phyloP scores from a whole-genome alignment of 192 early-diverging fungal species.

The Dissophora globulifera region DNA sequence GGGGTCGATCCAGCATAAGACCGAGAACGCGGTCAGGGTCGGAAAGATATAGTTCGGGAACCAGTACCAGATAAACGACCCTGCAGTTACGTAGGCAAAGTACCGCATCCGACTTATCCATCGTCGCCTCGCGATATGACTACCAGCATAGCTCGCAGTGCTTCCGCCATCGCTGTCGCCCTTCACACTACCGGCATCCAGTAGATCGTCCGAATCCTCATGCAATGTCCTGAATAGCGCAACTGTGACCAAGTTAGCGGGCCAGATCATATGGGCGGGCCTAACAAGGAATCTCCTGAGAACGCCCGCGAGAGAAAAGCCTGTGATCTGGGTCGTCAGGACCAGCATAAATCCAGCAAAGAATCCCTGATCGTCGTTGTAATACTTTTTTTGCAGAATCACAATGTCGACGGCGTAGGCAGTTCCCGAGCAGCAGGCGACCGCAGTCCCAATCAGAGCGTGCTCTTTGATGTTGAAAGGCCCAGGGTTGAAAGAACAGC shows the following conservation, averaged over 20 bases:
- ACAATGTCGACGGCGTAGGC: conserved; percentile 61
- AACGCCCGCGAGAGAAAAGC: conserved; percentile 68
- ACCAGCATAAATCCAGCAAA: conserved; percentile 52
- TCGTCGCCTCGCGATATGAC: not conserved
- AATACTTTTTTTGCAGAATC: conserved; percentile 55
- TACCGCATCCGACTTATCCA: conserved; percentile 19
- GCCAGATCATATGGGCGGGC: conserved; percentile 73
- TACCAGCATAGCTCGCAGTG: no score
- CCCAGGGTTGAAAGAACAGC: conserved; percentile 58
- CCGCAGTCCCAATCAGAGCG: conserved; percentile 53
- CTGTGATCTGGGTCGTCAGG: conserved; percentile 64
- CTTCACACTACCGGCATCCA: no score
- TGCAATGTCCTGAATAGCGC: conserved; percentile 54
- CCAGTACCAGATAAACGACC: conserved; percentile 58
- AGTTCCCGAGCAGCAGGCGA: conserved; percentile 27
- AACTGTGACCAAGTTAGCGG: conserved; percentile 57
- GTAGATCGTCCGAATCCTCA: conserved; percentile 16
- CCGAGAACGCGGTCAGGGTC: conserved; percentile 52
- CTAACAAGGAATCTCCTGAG: conserved; percentile 64
- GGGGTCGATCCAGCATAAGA: conserved; percentile 58
- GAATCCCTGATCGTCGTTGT: conserved; percentile 48
- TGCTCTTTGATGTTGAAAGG: conserved; percentile 69
- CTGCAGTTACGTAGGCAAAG: conserved; percentile 52
- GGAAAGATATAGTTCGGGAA: conserved; percentile 62
- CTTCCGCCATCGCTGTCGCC: no score